Base-by-base conservation (phyloP, 2,329 filamentous ascomycete species). In the Fusarium burgessii region DNA sequence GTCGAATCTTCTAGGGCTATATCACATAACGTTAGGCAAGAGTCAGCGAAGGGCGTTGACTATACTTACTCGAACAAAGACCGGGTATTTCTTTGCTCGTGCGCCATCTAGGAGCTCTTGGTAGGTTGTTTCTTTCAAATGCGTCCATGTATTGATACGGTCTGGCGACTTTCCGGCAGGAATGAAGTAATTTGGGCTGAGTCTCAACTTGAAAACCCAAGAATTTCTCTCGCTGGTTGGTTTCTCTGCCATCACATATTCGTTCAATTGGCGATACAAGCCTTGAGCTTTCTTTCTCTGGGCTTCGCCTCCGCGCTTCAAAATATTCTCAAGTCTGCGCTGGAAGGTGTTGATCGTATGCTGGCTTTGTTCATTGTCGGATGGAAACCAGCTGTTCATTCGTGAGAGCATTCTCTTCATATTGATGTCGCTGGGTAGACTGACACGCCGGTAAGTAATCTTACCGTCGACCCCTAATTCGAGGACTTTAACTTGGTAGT, bases 1-100 rank as follows among this genome's bases (percentile, higher is more conserved):
- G 36, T 50, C 62, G 64, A 67, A 76, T 65, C 52, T 76, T 78
- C 71, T 57, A 76, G 29, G 69, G 65, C 74, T 77, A 7, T 17
- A 25, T 18, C 14, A n/a, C n/a, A 38, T 25, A 27, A 11, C 18
- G 20, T 73, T 33, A 62, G 49, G 12, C n/a, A 23, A 17, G 42
- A 46, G 17, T 32, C 42, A 38, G 18, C 6, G 13, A 29, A n/a
- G 15, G 25, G 13, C 4, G 4, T 8, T 18, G 20, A 18, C 14
- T 5, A n/a, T 6, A 63, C 72, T 71, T 41, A 76, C 74, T 73
- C 74, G 74, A 59, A 66, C 54, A 35, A 75, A 46, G 14, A 66
- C 54, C 9, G 62, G 65, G 15, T 70, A 49, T 54, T 64, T 75
- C 18, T 65, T 67, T 14, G 15, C 50, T 5, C 35, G 40, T n/a